Evolutionary conservation across 2,329 filamentous ascomycete species (phyloP), one percentile per base, ranked within the genome.

Genomic region (Colletotrichum liaoningense): DNA sequence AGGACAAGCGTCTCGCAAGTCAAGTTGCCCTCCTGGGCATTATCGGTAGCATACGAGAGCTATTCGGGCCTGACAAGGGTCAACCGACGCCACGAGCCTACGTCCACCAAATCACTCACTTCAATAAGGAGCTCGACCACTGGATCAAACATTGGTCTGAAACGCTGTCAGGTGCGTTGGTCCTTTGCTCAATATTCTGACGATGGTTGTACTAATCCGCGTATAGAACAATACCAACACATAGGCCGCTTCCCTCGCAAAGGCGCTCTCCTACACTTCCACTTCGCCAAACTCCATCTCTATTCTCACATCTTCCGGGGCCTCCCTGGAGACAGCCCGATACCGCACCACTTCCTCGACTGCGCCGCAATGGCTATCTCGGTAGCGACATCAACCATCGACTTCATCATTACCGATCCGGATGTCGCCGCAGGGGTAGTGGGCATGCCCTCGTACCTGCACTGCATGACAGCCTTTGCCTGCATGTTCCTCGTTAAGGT

Each of bases 1-100:
- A 88, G 5, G 90, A 92, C 70, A 86, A 88, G 68, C 83, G 90
- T 4, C 82, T 92, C 0, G 82, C 89, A 65, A 90, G 88, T 46
- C 90, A 92, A 75, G 88, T 92, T 11, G 86, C 88, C 0, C 77
- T 92, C 12, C 84, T 92, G 69, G 86, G 87, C 24, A 90, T 91
- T n/a, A 80, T 91, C 75, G 86, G 87, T 78, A 84, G 87, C 78
- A 80, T 90, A 77, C 80, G 87, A 76, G 81, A 90, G 9, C 72
- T 89, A 0, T 91, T 92, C 72, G 89, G 90, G 0, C 86, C 86
- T 0, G 89, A 91, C 63, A 86, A 83, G 0, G 86, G 88, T 22
- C 85, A 88, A 33, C 83, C 85, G 0, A 81, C 91, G 5, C 86
- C 86, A 0, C 82, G 86, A 24, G 84, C 85, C 3, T 88, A 90